Evolutionary conservation across 176 grass and related monocot genomes (phyloP).

Genomic region (Thinopyrum elongatum): DNA sequence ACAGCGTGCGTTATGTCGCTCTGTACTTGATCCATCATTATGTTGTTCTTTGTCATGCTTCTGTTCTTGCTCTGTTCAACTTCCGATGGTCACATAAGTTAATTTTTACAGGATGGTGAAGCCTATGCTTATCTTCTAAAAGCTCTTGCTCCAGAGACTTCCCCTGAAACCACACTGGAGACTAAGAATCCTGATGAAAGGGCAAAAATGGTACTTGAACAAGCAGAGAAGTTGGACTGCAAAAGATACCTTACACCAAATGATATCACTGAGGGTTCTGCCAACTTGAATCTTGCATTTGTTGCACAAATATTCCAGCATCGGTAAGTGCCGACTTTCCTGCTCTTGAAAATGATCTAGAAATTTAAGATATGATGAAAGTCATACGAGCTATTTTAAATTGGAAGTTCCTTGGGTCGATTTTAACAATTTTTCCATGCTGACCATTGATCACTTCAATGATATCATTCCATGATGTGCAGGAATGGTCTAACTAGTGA

Average conservation of each 20-base stretch:
- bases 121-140: conserved; percentile 99
- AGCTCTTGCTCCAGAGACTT: conserved; percentile 91
- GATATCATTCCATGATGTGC: conserved; percentile 10
- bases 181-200: conserved; percentile 80
- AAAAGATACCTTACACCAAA: conserved; percentile 95
- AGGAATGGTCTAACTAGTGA: conserved; percentile 96
- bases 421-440: conserved; percentile 9
- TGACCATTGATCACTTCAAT: conserved; percentile 24
- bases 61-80: conserved; percentile 24
- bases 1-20: background rate
- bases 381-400: background rate
- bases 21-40: background rate
- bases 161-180: conserved; percentile 57
- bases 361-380: background rate
- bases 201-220: conserved; percentile 93
- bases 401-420: too few relatives aligned
- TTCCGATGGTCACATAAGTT: conserved; percentile 25
- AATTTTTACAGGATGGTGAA: conserved; percentile 76
- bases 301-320: conserved; percentile 99
- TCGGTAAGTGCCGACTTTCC: conserved; percentile 44
- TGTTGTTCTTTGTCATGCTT: background rate
- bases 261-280: conserved; percentile 95
- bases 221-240: conserved; percentile 94
- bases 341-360: background rate
- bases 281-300: conserved; percentile 99